phyloP scores from a whole-genome alignment of 208 protist genomes.

The Leishmania aethiopica region DNA sequence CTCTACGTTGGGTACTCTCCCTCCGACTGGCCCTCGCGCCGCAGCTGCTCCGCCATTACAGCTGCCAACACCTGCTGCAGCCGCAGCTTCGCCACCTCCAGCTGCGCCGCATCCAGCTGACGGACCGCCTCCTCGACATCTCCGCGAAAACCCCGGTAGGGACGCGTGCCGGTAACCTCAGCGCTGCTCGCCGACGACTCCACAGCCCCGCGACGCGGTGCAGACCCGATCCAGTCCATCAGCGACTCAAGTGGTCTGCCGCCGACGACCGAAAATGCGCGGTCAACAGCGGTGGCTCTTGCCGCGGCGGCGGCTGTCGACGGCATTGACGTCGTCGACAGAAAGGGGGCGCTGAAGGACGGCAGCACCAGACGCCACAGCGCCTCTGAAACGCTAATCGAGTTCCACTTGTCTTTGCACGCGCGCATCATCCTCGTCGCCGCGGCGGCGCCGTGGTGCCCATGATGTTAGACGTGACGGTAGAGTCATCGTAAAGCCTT shows the following conservation, averaged over 20 bases:
- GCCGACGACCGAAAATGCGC: neutral
- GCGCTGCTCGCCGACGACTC: neutral
- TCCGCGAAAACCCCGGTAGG: conserved; percentile 26
- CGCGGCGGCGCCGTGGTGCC: neutral
- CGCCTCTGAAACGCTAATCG: conserved; percentile 19
- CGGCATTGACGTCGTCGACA: neutral
- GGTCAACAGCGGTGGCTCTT: neutral
- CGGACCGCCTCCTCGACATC: conserved; percentile 30
- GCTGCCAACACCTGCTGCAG: conserved; percentile 32
- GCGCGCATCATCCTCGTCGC: neutral
- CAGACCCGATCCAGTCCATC: neutral
- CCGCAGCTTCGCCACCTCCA: conserved; percentile 37
- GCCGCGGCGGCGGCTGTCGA: neutral
- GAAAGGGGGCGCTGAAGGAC: conserved; percentile 22
- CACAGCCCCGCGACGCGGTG: neutral
- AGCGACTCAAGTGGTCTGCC: neutral
- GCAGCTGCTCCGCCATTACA: conserved; percentile 12
- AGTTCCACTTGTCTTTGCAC: conserved; percentile 27
- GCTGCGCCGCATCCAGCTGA: conserved; percentile 30
- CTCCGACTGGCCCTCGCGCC: neutral
- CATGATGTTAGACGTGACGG: neutral
- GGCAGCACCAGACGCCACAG: conserved; percentile 28
- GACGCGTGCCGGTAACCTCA: neutral
- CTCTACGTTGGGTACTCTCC: neutral
- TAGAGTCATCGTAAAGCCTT: neutral